Percentiles rank a stretch among this genome's conserved stretches.
phyloP scores from a whole-genome alignment of 768 basidiomycete genomes.

The Rhodotorula kratochvilovae region DNA sequence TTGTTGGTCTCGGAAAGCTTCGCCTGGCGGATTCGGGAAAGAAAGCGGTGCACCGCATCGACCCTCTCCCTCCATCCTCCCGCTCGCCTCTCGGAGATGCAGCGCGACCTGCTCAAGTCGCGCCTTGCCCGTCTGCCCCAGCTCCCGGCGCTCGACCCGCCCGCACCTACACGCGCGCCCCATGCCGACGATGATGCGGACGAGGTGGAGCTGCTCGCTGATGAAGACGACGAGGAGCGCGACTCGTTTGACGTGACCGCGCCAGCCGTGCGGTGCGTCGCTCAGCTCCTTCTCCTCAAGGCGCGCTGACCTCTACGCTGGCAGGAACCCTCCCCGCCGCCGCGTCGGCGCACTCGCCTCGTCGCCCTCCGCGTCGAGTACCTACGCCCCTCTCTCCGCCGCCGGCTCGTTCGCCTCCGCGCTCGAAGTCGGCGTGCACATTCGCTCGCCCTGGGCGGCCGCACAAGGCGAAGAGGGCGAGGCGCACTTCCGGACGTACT shows the following conservation, averaged over 20 bases:
- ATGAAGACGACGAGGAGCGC: constrained; percentile 57
- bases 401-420: constrained; percentile 72
- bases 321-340: constrained; percentile 5
- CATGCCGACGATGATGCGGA: background rate
- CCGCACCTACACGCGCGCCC: constrained; percentile 1
- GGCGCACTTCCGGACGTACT: constrained; percentile 60
- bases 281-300: no score
- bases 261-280: background rate
- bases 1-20: no score
- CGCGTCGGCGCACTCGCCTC: constrained; percentile 40
- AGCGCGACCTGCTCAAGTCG: constrained; percentile 71
- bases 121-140: constrained; percentile 69
- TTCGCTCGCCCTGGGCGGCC: constrained; percentile 1
- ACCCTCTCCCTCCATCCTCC: background rate
- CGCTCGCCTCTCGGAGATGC: constrained; percentile 59
- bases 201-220: constrained; percentile 43
- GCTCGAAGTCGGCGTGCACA: constrained; percentile 65
- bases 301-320: background rate
- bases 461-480: constrained; percentile 15
- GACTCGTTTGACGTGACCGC: constrained; percentile 51
- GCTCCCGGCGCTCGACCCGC: constrained; percentile 50
- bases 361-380: background rate
- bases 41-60: background rate
- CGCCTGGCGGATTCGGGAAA: background rate
- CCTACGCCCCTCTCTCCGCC: constrained; percentile 72